Conservation (phyloP, 2,329 filamentous ascomycete genomes). For the Alternaria atra region DNA sequence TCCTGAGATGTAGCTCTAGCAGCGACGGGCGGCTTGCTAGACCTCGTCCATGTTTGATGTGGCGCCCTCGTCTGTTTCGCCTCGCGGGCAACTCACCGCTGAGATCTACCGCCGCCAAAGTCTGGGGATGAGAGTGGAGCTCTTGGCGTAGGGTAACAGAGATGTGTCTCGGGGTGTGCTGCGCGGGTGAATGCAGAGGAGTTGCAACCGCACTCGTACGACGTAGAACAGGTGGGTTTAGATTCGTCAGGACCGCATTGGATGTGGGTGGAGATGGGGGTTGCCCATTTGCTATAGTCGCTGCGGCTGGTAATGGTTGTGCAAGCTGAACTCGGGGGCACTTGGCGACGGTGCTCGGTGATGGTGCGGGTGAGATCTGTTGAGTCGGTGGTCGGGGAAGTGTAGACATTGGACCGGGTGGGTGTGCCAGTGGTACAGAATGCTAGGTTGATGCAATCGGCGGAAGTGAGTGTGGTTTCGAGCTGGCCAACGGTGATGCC, state of each 20-base stretch:
- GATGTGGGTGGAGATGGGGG: neutral
- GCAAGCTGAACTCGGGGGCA: neutral
- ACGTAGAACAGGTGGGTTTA: neutral
- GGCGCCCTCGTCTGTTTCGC: neutral
- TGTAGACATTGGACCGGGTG: neutral
- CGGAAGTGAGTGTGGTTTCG: neutral
- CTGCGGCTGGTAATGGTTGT: neutral
- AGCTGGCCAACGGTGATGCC: neutral
- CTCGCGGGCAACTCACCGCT: neutral
- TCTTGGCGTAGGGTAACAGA: neutral
- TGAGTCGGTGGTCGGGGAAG: neutral
- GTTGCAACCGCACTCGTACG: neutral
- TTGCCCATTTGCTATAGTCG: neutral
- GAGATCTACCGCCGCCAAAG: neutral
- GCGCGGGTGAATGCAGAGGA: neutral
- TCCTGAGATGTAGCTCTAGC: neutral
- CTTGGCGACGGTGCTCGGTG: neutral
- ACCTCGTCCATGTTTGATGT: too few relatives aligned
- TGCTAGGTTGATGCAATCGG: neutral
- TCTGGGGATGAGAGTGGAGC: neutral
- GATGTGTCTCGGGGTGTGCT: neutral
- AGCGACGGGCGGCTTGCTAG: too few relatives aligned
- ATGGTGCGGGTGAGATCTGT: neutral
- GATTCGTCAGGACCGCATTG: neutral
- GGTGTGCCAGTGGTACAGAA: neutral